Base-by-base conservation (phyloP, 176 grass and related monocot genomes). In the Aegilops sharonensis region DNA sequence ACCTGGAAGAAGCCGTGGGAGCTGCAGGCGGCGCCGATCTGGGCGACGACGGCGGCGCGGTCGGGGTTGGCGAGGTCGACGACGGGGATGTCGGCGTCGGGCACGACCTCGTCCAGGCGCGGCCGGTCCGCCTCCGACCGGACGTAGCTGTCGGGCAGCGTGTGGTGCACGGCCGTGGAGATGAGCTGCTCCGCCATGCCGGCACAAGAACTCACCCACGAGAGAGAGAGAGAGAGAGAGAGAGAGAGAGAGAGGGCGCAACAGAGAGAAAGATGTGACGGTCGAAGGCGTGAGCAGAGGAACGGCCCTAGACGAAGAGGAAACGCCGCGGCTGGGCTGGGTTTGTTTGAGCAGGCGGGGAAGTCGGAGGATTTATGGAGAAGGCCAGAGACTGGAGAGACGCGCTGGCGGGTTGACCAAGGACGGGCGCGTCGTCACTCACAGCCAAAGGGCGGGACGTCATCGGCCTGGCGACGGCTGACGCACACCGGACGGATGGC, bases 1-100 rank as follows among this genome's bases (percentile, higher is more conserved):
- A 94, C 94, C 89, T 95, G 95, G 87, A 98, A 95, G 83, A 98
- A 88, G 12, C 95, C 95, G 77, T 93, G 87, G 20, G 80, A 79
- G 61, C 32, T 17, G 81, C 95, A 95, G 8, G 95, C 95, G 6
- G 47, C 74, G 68, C 68, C 89, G 75, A 93, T 75, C 56, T 70
- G 65, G 2, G 80, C 29, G 18, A 94, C 79, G 57, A 92, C 75
- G 1, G 54, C 11, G 50, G 11, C 83, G 30, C 15, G 68, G 76
- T 91, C 77, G 6, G 89, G 43, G 56, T 47, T 25, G 83, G 74
- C 43, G 54, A 98, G 91, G 81, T 98, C 91, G 54, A 98, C 81
- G 11, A 89, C 76, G 18, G 95, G 95, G 83, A 98, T 93, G 43
- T 87, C 21, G 24, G 89, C 88, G 81, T 94, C 83, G 23, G 62